phyloP scores from a whole-genome alignment of 345 rosid species.

The Theobroma cacao region DNA sequence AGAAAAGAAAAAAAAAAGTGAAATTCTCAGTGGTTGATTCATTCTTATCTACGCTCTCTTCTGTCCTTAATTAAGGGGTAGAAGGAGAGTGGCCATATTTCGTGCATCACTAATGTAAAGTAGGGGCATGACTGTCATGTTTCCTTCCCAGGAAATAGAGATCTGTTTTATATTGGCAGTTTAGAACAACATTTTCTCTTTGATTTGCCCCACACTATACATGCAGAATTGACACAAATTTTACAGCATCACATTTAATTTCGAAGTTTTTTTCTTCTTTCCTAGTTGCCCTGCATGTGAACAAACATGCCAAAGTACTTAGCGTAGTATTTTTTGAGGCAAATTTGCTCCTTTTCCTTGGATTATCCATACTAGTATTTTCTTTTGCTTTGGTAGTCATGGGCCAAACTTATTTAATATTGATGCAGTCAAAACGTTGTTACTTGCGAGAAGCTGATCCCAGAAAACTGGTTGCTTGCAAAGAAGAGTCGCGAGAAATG shows the following conservation, averaged over 20 bases:
- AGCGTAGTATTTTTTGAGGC: neutral
- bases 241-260: neutral
- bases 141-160: neutral
- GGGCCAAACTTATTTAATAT: neutral
- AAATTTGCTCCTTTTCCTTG: neutral
- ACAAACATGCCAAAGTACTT: neutral
- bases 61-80: neutral
- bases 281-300: neutral
- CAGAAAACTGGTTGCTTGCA: slow-evolving; percentile 42
- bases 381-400: slow-evolving; percentile 8
- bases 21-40: neutral
- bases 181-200: neutral
- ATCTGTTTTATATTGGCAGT: neutral
- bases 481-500: slow-evolving; percentile 86
- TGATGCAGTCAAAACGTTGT: slow-evolving; percentile 77
- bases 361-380: neutral
- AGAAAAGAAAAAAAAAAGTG: no score
- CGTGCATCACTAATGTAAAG: neutral
- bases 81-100: neutral
- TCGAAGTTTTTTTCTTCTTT: neutral
- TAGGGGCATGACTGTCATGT: neutral
- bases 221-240: neutral
- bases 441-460: slow-evolving; percentile 65
- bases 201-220: neutral
- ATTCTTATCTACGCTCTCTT: neutral